phyloP scores from a whole-genome alignment of 768 basidiomycete species.

The Amanita pallidorosea region DNA sequence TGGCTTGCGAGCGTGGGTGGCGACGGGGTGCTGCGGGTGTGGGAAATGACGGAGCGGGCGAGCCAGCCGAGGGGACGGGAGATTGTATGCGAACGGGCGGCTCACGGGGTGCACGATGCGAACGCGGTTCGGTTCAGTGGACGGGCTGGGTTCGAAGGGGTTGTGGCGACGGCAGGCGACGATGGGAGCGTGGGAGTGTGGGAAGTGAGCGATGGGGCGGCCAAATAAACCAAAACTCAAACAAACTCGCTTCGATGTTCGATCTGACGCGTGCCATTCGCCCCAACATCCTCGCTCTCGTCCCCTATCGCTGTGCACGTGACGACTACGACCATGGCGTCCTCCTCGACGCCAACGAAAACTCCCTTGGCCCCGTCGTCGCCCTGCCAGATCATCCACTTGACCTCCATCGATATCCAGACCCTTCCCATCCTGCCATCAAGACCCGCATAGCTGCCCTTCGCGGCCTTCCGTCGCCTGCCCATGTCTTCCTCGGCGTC shows the following conservation, averaged over 20 bases:
- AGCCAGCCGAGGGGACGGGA: slow-evolving; percentile 11
- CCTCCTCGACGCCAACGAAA: slow-evolving; percentile 96
- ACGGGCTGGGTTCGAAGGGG: slow-evolving; percentile 44
- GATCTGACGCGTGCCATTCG: slow-evolving; percentile 44
- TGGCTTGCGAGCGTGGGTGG: slow-evolving; percentile 81
- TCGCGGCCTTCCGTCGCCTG: slow-evolving; percentile 49
- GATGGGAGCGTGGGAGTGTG: slow-evolving; percentile 81
- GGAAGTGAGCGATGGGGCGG: too few relatives aligned
- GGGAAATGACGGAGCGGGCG: slow-evolving; percentile 47
- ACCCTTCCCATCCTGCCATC: slow-evolving; percentile 75
- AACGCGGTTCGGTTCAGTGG: slow-evolving; percentile 84
- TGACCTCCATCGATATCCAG: slow-evolving; percentile 85
- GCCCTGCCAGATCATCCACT: slow-evolving; percentile 8
- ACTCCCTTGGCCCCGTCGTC: slow-evolving; percentile 84
- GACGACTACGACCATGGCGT: slow-evolving; percentile 92
- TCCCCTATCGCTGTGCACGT: slow-evolving; percentile 91
- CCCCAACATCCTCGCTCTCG: slow-evolving; percentile 87
- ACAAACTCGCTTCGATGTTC: too few relatives aligned
- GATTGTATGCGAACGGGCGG: slow-evolving; percentile 47
- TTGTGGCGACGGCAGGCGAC: slow-evolving; percentile 80
- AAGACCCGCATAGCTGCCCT: slow-evolving; percentile 68
- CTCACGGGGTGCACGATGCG: slow-evolving; percentile 79
- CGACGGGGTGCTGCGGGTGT: slow-evolving; percentile 77
- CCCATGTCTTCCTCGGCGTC: slow-evolving; percentile 87
- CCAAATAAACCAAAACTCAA: too few relatives aligned